Base-by-base conservation (phyloP, 2,329 filamentous ascomycete genomes). In the Calonectria ilicicola region DNA sequence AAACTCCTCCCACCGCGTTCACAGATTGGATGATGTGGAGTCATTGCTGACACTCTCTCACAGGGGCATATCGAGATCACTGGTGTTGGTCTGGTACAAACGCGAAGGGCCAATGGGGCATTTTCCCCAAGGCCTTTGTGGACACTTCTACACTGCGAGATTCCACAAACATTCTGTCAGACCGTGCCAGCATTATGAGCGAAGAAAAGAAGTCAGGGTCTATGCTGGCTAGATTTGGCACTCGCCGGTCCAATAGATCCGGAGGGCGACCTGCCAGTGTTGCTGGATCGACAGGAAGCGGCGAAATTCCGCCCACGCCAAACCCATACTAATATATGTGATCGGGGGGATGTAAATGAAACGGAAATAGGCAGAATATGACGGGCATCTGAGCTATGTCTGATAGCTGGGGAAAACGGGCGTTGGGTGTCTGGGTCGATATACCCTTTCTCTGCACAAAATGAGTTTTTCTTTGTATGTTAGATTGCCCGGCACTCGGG, bases 11-110 rank as follows among this genome's bases (percentile, higher is more conserved):
- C 4, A 23, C 38, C 35, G 15, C 60, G 42, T 40, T 23, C 14
- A 35, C 35, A 9, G 10, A 32, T 29, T 5, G 56, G 15, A 46
- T 27, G n/a, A 44, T 32, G 2, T 29, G 56, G 62, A 38, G 19
- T n/a, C 35, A 27, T 66, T 5, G 29, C 74, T 79, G 35, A 79
- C 69, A 56, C 42, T n/a, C 19, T 44, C 29, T 32, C 29, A 5
- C 29, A 88, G 87, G 85, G 85, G 75, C 83, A 2, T 84, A 87
- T 69, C 81, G 83, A 26, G 86, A 87, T 15, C 87, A 89, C 72
- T 91, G 89, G 89, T 91, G 88, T 79, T 91, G 89, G 89, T 86
- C 86, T 0, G 89, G 89, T 2, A 87, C 82, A 19, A 90, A 89
- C 70, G 76, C 86, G 44, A 89, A 87, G 72, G 88, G 88, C 5